phyloP scores from a whole-genome alignment of 371 early-diverging fungal species.

The Mucor piriformis region DNA sequence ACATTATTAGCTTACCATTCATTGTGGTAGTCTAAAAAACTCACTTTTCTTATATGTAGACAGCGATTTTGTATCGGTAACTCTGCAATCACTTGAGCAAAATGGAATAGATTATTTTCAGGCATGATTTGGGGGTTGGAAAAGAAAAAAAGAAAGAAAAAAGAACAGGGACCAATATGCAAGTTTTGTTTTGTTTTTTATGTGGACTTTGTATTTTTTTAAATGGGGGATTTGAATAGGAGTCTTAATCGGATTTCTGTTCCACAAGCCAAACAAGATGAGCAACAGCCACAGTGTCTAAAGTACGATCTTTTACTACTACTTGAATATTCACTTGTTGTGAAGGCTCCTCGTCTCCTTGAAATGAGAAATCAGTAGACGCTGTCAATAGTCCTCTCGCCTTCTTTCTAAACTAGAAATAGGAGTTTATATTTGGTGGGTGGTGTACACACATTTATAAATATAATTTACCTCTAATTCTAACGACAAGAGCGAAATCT shows the following conservation, averaged over 20 bases:
- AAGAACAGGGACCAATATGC: conserved; percentile 8
- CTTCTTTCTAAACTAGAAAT: conserved; percentile 46
- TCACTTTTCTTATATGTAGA: conserved; percentile 13
- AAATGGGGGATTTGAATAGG: no score
- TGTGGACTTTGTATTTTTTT: neutral
- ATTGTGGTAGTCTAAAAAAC: no score
- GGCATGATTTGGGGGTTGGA: conserved; percentile 14
- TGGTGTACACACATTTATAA: neutral
- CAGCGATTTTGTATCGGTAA: conserved; percentile 18
- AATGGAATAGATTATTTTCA: conserved; percentile 29
- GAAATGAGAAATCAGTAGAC: conserved; percentile 43
- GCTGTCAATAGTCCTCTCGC: conserved; percentile 52
- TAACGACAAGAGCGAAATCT: conserved; percentile 46
- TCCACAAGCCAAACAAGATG: conserved; percentile 43
- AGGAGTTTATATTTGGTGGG: neutral
- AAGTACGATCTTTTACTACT: conserved; percentile 47
- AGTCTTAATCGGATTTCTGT: conserved; percentile 17
- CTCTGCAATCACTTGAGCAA: conserved; percentile 27
- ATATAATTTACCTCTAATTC: conserved; percentile 49
- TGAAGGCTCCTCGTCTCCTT: neutral
- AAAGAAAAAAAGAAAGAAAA: conserved; percentile 2
- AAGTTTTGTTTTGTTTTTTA: neutral
- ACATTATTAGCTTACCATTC: conserved; percentile 4
- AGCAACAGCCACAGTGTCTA: conserved; percentile 51
- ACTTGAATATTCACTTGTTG: conserved; percentile 38